Base-by-base conservation (phyloP, 345 rosid genomes). In the Physaria fendleri region DNA sequence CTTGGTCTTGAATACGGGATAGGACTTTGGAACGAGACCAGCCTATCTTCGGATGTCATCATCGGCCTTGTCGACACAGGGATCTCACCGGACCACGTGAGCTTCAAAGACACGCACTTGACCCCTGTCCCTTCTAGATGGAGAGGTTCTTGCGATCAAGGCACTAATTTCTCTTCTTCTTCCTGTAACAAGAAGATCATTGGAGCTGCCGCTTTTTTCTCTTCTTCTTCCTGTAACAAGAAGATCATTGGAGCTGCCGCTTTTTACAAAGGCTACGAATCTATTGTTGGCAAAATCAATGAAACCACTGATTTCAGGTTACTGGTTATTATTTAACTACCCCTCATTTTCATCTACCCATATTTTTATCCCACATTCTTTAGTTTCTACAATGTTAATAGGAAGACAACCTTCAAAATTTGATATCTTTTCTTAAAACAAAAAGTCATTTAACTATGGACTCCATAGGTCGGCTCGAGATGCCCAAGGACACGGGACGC, bases 171-270 rank as follows among this genome's bases (percentile, higher is more conserved):
- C 54, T 70, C 94, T 1, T 24, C 74, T 12, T 59, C 78, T 4
- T 64, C 76, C 37, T 90, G 95, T 64, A 90, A 87, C 75, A 75
- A 63, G 59, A 90, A 87, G 73, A 71, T 90, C 41, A 83, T 90
- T 23, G 97, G 97, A 16, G 95, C 95, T 21, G n/a, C n/a, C n/a
- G n/a, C n/a, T n/a, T n/a, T n/a, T 20, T 85, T 90, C 54, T 70
- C 94, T 1, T 24, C 74, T 12, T 59, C 78, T 4, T 64, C 76
- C 37, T 90, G 95, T 64, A 90, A 87, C 75, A 75, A 63, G 59
- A 90, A 87, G 73, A 71, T 90, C 41, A 83, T 90, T 23, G 97
- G 97, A 16, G 95, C 95, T 21, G n/a, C n/a, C n/a, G 72, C 77
- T 6, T 90, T 66, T 63, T 81, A 42, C 78, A 65, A 77, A 70